phyloP scores from a whole-genome alignment of 1,284 basidiomycete species.

The Phylloporus sp. region DNA sequence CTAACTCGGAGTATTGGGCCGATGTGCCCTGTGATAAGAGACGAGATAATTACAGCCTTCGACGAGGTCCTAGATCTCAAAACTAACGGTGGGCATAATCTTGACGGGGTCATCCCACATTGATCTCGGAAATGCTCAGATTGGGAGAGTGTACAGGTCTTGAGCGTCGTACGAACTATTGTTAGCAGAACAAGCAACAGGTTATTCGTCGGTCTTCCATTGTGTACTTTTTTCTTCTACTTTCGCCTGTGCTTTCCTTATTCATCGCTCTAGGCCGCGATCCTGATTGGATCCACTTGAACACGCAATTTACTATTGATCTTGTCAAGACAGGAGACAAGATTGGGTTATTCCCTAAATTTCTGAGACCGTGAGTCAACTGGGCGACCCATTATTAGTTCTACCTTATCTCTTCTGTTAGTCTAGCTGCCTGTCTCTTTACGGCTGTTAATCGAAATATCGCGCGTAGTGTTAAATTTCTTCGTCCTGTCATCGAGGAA shows the following conservation, averaged over 20 bases:
- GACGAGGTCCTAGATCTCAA: slow-evolving; percentile 28
- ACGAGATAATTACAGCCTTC: slow-evolving; percentile 42
- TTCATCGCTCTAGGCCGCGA: slow-evolving; percentile 46
- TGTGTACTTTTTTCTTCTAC: slow-evolving; percentile 33
- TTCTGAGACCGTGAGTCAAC: too few relatives aligned
- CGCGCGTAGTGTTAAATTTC: slow-evolving; percentile 30
- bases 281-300: too few relatives aligned
- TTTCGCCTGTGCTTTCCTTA: too few relatives aligned
- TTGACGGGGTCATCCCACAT: not conserved
- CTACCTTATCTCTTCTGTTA: not conserved
- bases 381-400: not conserved
- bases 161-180: slow-evolving; percentile 28
- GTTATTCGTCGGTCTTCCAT: slow-evolving; percentile 49
- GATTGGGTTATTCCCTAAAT: not conserved
- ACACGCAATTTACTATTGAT: too few relatives aligned
- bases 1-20: slow-evolving; percentile 36
- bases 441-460: not conserved
- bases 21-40: slow-evolving; percentile 35
- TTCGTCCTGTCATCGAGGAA: slow-evolving; percentile 49
- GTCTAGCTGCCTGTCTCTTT: slow-evolving; percentile 33
- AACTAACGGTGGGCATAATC: slow-evolving; percentile 15
- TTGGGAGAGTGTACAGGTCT: slow-evolving; percentile 35
- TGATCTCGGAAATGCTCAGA: slow-evolving; percentile 27
- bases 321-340: not conserved
- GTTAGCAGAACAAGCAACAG: slow-evolving; percentile 46